These are phyloP conservation scores for Paradendryphiella salina DNA, from an alignment of 2,329 filamentous ascomycete species.

Conservation along the genomic window DNA sequence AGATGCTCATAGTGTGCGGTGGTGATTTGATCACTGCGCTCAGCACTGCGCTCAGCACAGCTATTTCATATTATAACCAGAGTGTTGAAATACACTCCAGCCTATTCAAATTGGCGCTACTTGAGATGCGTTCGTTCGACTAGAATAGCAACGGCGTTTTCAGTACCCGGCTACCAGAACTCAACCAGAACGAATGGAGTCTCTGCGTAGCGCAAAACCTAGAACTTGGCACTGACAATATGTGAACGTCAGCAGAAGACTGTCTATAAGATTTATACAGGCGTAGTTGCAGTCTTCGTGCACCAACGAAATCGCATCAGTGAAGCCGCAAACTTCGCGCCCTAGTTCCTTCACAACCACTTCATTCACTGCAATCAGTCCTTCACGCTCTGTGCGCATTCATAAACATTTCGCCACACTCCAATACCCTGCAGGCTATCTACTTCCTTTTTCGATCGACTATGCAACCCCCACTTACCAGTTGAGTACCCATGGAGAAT, in stretches of 20 bases:
- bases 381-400: not conserved
- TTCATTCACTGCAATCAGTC: constrained; percentile 1
- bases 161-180: not conserved
- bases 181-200: not conserved
- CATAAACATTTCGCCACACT: not conserved
- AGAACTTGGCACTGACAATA: not conserved
- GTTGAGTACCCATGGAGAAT: constrained; percentile 26
- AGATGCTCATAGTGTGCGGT: too few species aligned
- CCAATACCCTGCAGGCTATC: not conserved
- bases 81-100: too few species aligned
- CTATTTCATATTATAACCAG: not conserved
- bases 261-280: not conserved
- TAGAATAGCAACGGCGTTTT: not conserved
- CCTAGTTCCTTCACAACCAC: not conserved
- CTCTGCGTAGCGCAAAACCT: not conserved
- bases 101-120: not conserved
- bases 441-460: not conserved
- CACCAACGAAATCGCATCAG: not conserved
- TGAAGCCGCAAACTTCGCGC: constrained; percentile 5
- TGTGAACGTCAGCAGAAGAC: not conserved
- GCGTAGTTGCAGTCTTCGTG: not conserved
- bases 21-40: too few species aligned
- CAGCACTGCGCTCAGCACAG: too few species aligned
- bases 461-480: not conserved
- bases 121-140: not conserved